These are phyloP conservation scores for Chenopodium suecicum DNA, from an alignment of 148 eudicot species.

Conservation along the genomic window DNA sequence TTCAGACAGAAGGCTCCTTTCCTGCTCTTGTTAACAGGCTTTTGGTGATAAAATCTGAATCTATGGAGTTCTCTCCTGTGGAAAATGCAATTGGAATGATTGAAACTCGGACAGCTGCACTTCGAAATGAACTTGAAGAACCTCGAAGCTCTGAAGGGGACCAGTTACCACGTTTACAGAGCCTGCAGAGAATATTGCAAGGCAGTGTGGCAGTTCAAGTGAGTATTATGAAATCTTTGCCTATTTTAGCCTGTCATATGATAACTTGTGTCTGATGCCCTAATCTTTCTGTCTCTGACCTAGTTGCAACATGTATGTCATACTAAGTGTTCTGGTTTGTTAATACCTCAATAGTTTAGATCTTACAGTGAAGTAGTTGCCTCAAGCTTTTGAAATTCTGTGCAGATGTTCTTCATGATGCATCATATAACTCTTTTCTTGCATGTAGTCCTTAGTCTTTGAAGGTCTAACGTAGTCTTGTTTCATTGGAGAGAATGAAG, in stretches of 20 bases:
- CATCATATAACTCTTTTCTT: not conserved
- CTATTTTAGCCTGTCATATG: not conserved
- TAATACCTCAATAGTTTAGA: not conserved
- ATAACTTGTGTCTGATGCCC: not conserved
- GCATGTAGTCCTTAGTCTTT: not conserved
- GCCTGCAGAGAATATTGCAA: constrained; percentile 98
- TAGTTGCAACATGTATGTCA: not conserved
- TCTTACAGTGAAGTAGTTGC: not conserved
- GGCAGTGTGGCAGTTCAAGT: constrained; percentile 99
- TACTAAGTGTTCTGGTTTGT: not conserved
- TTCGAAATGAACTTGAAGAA: constrained; percentile 96
- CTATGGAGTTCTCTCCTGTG: constrained; percentile 97
- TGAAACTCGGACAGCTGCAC: constrained; percentile 94
- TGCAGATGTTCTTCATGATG: not conserved
- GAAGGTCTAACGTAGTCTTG: not conserved
- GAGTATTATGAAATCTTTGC: constrained; percentile 32
- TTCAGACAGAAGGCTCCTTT: constrained; percentile 96
- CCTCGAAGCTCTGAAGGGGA: constrained; percentile 99
- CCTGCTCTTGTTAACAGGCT: constrained; percentile 97
- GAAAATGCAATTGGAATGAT: constrained; percentile 99
- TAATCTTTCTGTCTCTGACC: not conserved
- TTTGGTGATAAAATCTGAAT: constrained; percentile 80
- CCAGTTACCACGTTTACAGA: constrained; percentile 97
- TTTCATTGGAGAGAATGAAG: not conserved
- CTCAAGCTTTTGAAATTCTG: not conserved